Conservation (phyloP, 225 moss, liverwort and hornwort species). For the Rhytidiadelphus loreus region DNA sequence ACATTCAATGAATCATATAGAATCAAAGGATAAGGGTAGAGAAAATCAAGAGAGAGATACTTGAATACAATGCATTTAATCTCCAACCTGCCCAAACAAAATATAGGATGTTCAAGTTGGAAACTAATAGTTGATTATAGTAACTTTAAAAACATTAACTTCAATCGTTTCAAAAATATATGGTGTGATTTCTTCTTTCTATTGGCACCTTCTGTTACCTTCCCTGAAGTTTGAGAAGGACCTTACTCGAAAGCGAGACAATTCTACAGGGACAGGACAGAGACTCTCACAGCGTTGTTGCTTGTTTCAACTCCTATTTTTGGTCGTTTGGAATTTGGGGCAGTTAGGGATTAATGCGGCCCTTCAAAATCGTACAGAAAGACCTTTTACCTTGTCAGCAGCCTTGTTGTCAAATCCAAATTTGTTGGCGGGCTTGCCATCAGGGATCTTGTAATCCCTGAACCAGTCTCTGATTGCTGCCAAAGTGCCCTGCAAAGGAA, state of each 20-base stretch:
- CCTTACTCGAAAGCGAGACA: background rate
- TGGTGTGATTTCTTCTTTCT: background rate
- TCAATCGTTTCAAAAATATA: background rate
- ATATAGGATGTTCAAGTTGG: background rate
- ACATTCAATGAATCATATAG: background rate
- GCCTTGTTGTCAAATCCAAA: constrained; percentile 76
- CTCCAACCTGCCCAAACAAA: background rate
- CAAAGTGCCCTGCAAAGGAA: constrained; percentile 62
- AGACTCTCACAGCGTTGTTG: background rate
- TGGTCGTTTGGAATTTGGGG: background rate
- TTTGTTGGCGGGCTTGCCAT: constrained; percentile 88
- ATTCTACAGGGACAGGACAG: background rate
- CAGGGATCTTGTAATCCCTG: constrained; percentile 87
- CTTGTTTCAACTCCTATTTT: background rate
- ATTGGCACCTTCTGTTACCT: background rate
- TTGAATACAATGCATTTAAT: background rate
- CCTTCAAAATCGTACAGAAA: background rate
- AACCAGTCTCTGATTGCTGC: constrained; percentile 91
- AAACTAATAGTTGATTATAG: background rate
- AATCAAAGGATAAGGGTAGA: background rate
- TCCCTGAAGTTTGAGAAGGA: background rate
- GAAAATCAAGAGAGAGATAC: background rate
- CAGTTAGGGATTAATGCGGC: no score
- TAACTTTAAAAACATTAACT: background rate
- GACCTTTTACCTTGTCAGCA: constrained; percentile 52